Conservation (phyloP, 2,329 filamentous ascomycete species). For the Ceratocystis papillata region DNA sequence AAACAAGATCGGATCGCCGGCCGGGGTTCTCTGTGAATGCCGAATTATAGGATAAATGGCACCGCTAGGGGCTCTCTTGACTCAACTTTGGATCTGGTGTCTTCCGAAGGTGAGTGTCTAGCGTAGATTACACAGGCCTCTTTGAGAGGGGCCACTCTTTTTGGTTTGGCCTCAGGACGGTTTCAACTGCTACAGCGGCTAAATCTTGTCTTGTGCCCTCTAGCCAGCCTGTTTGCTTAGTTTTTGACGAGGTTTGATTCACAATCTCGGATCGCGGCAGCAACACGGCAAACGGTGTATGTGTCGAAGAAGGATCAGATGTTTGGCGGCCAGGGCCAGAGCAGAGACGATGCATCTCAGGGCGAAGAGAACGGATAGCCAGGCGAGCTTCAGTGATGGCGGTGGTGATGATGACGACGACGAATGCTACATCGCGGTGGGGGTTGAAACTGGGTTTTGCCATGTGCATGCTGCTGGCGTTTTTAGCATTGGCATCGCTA, state of each 20-base stretch:
- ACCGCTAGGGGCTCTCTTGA: neutral
- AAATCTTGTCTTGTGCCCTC: neutral
- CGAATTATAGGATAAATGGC: neutral
- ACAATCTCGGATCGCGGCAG: neutral
- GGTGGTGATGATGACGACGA: too few species aligned
- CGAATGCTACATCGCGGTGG: too few species aligned
- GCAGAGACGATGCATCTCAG: neutral
- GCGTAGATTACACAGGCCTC: neutral
- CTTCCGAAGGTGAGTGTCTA: too few species aligned
- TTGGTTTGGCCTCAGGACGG: neutral
- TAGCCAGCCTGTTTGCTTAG: neutral
- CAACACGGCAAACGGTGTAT: neutral
- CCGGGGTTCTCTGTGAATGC: neutral
- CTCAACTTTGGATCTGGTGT: neutral
- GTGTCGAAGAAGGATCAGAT: neutral
- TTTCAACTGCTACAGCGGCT: neutral
- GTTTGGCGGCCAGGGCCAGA: neutral
- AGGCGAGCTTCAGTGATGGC: too few species aligned
- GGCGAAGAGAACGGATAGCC: neutral
- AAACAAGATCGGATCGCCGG: conserved; percentile 5
- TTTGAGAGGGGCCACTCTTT: neutral
- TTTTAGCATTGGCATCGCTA: too few species aligned
- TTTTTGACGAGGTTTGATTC: neutral
- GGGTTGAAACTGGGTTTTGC: too few species aligned
- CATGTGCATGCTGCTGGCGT: too few species aligned